Evolutionary conservation across 78 protist species (phyloP).

Genomic region (Dictyostelium intermedium): DNA sequence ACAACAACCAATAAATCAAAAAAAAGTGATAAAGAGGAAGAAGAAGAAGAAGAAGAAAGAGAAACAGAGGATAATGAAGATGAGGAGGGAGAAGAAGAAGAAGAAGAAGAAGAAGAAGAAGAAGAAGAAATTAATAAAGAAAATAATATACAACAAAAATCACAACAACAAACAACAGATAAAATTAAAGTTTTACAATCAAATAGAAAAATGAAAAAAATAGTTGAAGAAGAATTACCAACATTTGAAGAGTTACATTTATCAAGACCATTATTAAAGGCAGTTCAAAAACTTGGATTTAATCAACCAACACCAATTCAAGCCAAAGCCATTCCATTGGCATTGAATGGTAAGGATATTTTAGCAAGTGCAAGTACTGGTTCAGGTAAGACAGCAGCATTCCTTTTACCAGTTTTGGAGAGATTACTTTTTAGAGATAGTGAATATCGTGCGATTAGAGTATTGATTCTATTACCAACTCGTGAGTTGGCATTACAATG

Average conservation of each 20-base stretch:
- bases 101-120: constrained; percentile 9
- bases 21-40: background rate
- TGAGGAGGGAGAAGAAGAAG: constrained; percentile 12
- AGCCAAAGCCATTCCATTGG: constrained; percentile 85
- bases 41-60: background rate
- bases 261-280: constrained; percentile 69
- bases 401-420: constrained; percentile 90
- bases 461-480: constrained; percentile 89
- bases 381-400: constrained; percentile 95
- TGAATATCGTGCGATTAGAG: constrained; percentile 50
- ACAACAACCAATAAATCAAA: background rate
- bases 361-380: constrained; percentile 93
- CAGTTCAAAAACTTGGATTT: constrained; percentile 62
- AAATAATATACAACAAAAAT: background rate
- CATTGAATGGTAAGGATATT: constrained; percentile 87
- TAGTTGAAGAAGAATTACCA: constrained; percentile 65
- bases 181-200: constrained; percentile 56
- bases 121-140: background rate
- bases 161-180: background rate
- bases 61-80: background rate
- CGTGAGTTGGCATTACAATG: constrained; percentile 95
- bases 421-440: constrained; percentile 58
- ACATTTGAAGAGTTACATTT: constrained; percentile 74
- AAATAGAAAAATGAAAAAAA: constrained; percentile 46
- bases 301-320: constrained; percentile 81